phyloP scores from a whole-genome alignment of 495 filamentous ascomycete genomes.

The Neurospora tetrasperma region DNA sequence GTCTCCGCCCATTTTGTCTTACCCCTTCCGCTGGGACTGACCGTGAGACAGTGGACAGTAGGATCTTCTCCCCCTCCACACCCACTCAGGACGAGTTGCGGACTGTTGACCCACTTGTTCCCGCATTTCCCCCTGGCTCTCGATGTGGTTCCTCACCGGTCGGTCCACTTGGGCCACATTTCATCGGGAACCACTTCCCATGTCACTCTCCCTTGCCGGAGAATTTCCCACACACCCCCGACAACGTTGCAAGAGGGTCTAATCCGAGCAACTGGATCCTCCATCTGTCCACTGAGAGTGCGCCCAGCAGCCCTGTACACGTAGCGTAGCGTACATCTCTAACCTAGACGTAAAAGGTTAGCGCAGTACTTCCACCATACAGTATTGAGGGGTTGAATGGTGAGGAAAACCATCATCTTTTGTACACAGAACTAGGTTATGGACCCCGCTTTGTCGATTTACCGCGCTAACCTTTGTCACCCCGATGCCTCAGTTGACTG shows the following conservation, averaged over 20 bases:
- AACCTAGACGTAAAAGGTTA: too few relatives aligned
- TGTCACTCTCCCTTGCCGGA: neutral
- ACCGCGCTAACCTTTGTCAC: too few relatives aligned
- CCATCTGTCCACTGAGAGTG: neutral
- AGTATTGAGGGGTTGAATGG: too few relatives aligned
- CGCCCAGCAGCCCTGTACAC: neutral
- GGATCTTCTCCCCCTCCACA: neutral
- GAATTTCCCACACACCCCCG: neutral
- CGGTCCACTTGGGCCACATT: neutral
- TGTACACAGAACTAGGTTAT: too few relatives aligned
- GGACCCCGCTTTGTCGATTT: too few relatives aligned
- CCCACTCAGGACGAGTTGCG: neutral
- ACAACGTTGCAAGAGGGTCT: neutral
- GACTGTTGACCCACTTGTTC: neutral
- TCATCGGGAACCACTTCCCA: neutral
- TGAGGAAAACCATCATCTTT: too few relatives aligned
- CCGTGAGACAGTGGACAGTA: neutral
- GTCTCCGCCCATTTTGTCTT: neutral
- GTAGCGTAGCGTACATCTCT: too few relatives aligned
- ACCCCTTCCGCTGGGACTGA: neutral
- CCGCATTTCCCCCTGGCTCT: neutral
- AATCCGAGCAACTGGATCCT: neutral
- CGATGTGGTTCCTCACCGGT: neutral
- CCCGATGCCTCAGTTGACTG: neutral
- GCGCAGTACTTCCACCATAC: too few relatives aligned